A percentile compares a stretch with the other conserved stretches of the same genome.
Conservation (phyloP, 768 basidiomycete species). For the Termitomyces sp. region DNA sequence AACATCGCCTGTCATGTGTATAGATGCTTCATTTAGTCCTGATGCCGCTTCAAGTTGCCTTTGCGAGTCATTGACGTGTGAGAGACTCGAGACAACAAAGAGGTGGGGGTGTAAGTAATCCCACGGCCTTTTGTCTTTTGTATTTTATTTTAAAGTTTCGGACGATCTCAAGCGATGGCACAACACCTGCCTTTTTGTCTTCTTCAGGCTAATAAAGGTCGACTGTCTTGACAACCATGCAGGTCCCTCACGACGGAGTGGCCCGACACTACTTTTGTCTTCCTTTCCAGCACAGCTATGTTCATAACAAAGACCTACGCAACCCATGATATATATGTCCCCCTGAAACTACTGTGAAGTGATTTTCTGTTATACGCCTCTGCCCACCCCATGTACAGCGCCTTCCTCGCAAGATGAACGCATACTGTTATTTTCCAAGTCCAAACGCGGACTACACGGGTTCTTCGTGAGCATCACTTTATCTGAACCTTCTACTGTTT, state of each 20-base stretch:
- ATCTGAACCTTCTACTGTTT: neutral
- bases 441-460: neutral
- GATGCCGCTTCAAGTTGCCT: neutral
- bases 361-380: neutral
- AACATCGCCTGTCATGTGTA: neutral
- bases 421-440: neutral
- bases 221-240: neutral
- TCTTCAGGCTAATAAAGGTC: neutral
- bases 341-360: neutral
- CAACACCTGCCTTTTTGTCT: neutral
- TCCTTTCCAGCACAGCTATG: constrained; percentile 1
- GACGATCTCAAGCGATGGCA: neutral
- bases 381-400: neutral
- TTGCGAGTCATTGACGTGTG: neutral
- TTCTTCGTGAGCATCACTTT: neutral
- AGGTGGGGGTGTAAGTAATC: neutral
- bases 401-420: neutral
- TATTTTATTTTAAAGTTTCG: neutral
- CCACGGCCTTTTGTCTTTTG: neutral
- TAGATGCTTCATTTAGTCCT: neutral
- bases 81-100: neutral
- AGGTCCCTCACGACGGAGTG: neutral
- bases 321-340: neutral
- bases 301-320: constrained; percentile 5
- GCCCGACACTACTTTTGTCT: constrained; percentile 5